These are phyloP conservation scores for Taphrina communis DNA, from an alignment of 1,139 yeast species.

Conservation along the genomic window DNA sequence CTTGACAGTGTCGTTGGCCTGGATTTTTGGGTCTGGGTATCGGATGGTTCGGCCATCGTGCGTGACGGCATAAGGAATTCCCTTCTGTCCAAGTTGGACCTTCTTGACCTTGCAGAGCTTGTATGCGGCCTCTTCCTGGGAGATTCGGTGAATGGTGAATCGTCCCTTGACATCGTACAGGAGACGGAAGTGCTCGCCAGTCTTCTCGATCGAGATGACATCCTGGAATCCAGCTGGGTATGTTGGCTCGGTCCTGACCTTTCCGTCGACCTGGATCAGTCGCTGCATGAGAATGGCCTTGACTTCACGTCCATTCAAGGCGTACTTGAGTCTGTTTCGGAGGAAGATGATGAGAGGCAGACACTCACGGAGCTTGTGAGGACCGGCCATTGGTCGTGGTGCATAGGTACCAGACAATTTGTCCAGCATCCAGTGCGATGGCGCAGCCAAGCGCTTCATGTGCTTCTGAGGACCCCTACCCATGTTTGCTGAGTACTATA, in stretches of 20 bases:
- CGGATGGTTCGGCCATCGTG: slow-evolving; percentile 99
- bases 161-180: slow-evolving; percentile 98
- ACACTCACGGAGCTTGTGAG: slow-evolving; percentile 99
- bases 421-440: slow-evolving; percentile 99
- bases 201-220: slow-evolving; percentile 94
- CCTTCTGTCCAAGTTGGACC: slow-evolving; percentile 97
- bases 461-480: slow-evolving; percentile 70
- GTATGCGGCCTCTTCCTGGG: slow-evolving; percentile 97
- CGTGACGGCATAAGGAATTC: slow-evolving; percentile 96
- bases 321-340: slow-evolving; percentile 99
- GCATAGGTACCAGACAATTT: slow-evolving; percentile 99
- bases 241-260: slow-evolving; percentile 98
- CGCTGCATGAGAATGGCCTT: slow-evolving; percentile 99
- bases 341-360: slow-evolving; percentile 96
- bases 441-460: slow-evolving; percentile 98
- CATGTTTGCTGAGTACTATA: slow-evolving; percentile 20
- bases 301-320: slow-evolving; percentile 99
- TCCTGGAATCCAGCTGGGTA: slow-evolving; percentile 99
- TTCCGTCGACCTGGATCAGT: slow-evolving; percentile 98
- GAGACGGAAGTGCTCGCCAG: slow-evolving; percentile 99
- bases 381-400: slow-evolving; percentile 99
- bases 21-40: slow-evolving; percentile 97
- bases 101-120: slow-evolving; percentile 97
- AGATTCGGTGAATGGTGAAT: slow-evolving; percentile 98
- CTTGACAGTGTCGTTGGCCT: slow-evolving; percentile 96